phyloP scores from a whole-genome alignment of 2,329 filamentous ascomycete genomes.

The Ophiostoma australiae region DNA sequence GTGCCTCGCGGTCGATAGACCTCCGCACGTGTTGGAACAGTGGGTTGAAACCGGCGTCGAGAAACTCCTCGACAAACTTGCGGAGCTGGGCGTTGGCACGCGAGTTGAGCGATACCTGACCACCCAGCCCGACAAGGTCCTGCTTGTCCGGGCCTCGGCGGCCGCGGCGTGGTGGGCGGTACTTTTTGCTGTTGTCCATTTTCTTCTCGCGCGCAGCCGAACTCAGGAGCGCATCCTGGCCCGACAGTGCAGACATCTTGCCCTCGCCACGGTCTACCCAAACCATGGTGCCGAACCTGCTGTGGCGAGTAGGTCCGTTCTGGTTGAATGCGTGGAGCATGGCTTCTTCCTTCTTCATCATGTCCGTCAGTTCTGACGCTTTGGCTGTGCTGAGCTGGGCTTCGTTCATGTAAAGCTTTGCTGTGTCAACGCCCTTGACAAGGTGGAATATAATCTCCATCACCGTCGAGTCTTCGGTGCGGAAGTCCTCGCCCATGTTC shows the following conservation, averaged over 20 bases:
- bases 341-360: slow-evolving; percentile 79
- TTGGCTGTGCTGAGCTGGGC: slow-evolving; percentile 63
- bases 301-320: slow-evolving; percentile 79
- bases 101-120: slow-evolving; percentile 62
- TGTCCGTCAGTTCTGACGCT: slow-evolving; percentile 64
- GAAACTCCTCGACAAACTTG: slow-evolving; percentile 82
- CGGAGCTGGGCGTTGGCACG: slow-evolving; percentile 72
- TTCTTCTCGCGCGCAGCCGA: slow-evolving; percentile 70
- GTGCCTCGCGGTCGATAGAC: slow-evolving; percentile 82
- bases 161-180: slow-evolving; percentile 68
- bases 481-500: slow-evolving; percentile 90
- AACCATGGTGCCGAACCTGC: slow-evolving; percentile 93
- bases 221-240: slow-evolving; percentile 76
- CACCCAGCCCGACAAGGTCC: slow-evolving; percentile 60
- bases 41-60: slow-evolving; percentile 94
- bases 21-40: slow-evolving; percentile 79
- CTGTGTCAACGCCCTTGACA: slow-evolving; percentile 79
- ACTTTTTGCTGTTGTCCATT: slow-evolving; percentile 87
- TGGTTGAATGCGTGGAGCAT: slow-evolving; percentile 73
- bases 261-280: slow-evolving; percentile 87
- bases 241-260: slow-evolving; percentile 79
- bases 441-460: slow-evolving; percentile 91
- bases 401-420: slow-evolving; percentile 80
- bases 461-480: slow-evolving; percentile 78
- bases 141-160: slow-evolving; percentile 59